These are phyloP conservation scores for Beauveria sp. DNA, from an alignment of 2,329 filamentous ascomycete genomes.

Conservation along the genomic window DNA sequence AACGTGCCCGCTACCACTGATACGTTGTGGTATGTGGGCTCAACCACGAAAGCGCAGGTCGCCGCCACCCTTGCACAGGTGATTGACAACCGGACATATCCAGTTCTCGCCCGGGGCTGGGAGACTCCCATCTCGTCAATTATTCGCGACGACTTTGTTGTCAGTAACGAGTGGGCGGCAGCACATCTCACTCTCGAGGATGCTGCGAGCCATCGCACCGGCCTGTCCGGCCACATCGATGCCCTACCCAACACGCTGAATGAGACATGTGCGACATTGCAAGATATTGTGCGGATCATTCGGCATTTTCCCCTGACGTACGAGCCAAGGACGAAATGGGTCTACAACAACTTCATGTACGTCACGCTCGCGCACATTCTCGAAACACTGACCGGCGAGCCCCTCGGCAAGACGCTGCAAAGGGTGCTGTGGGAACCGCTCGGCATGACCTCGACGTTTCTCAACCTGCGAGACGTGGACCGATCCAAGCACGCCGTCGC, in stretches of 20 bases:
- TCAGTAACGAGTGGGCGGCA: slow-evolving; percentile 38
- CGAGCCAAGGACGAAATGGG: slow-evolving; percentile 36
- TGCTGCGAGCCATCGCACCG: slow-evolving; percentile 43
- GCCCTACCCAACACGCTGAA: slow-evolving; percentile 19
- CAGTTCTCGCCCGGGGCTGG: slow-evolving; percentile 32
- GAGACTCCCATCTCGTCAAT: slow-evolving; percentile 37
- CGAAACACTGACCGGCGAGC: slow-evolving; percentile 31
- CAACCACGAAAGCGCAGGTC: slow-evolving; percentile 49
- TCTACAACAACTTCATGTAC: slow-evolving; percentile 47
- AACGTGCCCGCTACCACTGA: slow-evolving; percentile 34
- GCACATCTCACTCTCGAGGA: slow-evolving; percentile 46
- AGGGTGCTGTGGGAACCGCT: slow-evolving; percentile 38
- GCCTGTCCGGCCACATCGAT: slow-evolving; percentile 36
- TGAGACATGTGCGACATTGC: slow-evolving; percentile 22
- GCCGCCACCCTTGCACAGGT: slow-evolving; percentile 42
- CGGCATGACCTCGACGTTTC: slow-evolving; percentile 37
- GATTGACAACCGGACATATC: slow-evolving; percentile 33
- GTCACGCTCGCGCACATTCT: slow-evolving; percentile 36
- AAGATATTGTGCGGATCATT: slow-evolving; percentile 33
- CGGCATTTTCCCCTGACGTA: slow-evolving; percentile 35
- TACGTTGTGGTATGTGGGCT: slow-evolving; percentile 48
- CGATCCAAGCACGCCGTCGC: slow-evolving; percentile 26
- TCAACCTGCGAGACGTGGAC: slow-evolving; percentile 22
- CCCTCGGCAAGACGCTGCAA: slow-evolving; percentile 33
- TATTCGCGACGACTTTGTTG: slow-evolving; percentile 44